A percentile compares a stretch with the other conserved stretches of the same genome.
Conservation (phyloP, 2,329 filamentous ascomycete genomes). For the Grosmannia huntii region DNA sequence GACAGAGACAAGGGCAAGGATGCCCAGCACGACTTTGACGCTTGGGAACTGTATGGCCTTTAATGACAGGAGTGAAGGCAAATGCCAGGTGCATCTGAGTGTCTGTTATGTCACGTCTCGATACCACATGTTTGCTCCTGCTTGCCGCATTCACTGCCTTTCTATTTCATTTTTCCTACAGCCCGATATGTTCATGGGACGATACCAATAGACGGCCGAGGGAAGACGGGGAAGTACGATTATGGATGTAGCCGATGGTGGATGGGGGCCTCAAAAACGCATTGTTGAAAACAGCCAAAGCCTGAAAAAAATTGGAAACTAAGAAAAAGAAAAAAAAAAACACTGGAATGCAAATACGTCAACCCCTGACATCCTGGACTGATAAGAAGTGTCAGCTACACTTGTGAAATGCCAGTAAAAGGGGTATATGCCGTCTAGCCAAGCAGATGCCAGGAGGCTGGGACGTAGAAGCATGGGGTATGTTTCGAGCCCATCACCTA, state of each 20-base stretch:
- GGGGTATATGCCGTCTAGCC: not conserved
- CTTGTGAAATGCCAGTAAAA: not conserved
- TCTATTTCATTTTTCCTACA: not conserved
- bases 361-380: not conserved
- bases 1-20: not conserved
- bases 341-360: not conserved
- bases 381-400: not conserved
- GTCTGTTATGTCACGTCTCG: not conserved
- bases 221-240: not conserved
- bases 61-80: not conserved
- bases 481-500: not conserved
- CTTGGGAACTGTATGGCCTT: constrained; percentile 12
- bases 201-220: constrained; percentile 3
- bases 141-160: not conserved
- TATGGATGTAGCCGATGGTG: not conserved
- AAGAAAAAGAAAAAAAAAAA: not conserved
- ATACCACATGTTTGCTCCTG: not conserved
- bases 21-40: constrained; percentile 5
- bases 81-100: not conserved
- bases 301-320: not conserved
- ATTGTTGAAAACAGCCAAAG: not conserved
- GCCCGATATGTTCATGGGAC: not conserved
- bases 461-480: not conserved
- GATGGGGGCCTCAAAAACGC: not conserved
- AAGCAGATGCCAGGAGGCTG: not conserved